phyloP scores from a whole-genome alignment of 441 rosid species.

The Viola pubescens region DNA sequence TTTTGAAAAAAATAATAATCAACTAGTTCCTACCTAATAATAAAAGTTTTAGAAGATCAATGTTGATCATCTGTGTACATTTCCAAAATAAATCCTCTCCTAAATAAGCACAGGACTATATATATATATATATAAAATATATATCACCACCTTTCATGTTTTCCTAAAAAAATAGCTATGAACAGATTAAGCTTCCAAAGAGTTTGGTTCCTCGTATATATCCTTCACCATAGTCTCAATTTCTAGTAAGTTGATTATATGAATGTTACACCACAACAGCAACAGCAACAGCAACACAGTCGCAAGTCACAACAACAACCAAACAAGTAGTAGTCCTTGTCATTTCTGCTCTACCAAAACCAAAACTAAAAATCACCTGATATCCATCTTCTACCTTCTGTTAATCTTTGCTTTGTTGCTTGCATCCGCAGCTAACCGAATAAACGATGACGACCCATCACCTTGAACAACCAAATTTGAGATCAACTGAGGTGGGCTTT shows the following conservation, averaged over 20 bases:
- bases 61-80: too few species aligned
- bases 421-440: constrained; percentile 47
- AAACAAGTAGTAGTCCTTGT: constrained; percentile 14
- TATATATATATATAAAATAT: too few species aligned
- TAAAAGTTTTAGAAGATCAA: too few species aligned
- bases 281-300: constrained; percentile 9
- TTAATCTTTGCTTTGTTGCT: constrained; percentile 46
- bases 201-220: not conserved
- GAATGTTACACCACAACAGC: constrained; percentile 18
- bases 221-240: constrained; percentile 9
- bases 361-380: not conserved
- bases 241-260: constrained; percentile 11
- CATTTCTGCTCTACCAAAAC: constrained; percentile 19
- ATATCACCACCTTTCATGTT: too few species aligned
- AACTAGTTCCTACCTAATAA: too few species aligned
- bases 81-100: too few species aligned
- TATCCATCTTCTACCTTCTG: constrained; percentile 22
- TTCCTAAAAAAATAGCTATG: too few species aligned
- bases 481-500: constrained; percentile 38
- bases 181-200: too few species aligned
- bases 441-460: constrained; percentile 53
- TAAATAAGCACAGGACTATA: too few species aligned
- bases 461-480: constrained; percentile 51
- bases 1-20: too few species aligned
- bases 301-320: not conserved